Conservation (phyloP, 2,329 filamentous ascomycete genomes). For the Parascedosporium putredinis region DNA sequence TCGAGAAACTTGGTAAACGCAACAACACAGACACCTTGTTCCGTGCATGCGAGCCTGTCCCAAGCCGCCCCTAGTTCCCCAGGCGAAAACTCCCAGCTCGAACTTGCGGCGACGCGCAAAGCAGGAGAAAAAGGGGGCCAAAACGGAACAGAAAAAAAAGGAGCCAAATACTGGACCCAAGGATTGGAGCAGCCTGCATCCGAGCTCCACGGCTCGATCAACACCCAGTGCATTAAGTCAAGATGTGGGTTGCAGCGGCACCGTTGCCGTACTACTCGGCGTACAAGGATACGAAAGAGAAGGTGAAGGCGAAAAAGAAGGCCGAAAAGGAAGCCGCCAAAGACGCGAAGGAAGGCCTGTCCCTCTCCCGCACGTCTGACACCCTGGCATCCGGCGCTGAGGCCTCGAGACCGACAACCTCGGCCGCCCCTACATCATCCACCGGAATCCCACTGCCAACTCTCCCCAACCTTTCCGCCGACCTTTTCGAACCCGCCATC, state of each 20-base stretch:
- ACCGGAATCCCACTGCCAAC: not conserved
- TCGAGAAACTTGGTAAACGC: not conserved
- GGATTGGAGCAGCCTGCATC: slow-evolving; percentile 8
- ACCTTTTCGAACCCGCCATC: slow-evolving; percentile 46
- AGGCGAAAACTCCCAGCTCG: not conserved
- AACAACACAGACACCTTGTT: slow-evolving; percentile 7
- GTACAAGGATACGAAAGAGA: slow-evolving; percentile 9
- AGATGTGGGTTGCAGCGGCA: slow-evolving; percentile 13
- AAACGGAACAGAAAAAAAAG: no score
- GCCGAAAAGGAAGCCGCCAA: slow-evolving; percentile 4
- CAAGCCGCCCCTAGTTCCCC: not conserved
- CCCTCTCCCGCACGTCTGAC: slow-evolving; percentile 5
- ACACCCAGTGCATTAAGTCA: slow-evolving; percentile 13
- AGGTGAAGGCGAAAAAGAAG: not conserved
- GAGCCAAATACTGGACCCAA: not conserved
- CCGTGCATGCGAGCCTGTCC: slow-evolving; percentile 7
- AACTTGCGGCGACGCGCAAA: not conserved
- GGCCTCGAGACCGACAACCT: slow-evolving; percentile 5
- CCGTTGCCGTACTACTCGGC: slow-evolving; percentile 15
- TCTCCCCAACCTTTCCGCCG: slow-evolving; percentile 17
- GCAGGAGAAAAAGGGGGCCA: not conserved
- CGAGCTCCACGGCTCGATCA: slow-evolving; percentile 12
- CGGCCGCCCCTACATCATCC: slow-evolving; percentile 5
- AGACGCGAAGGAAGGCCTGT: slow-evolving; percentile 11
- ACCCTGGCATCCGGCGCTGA: slow-evolving; percentile 1